Percentiles rank a stretch among this genome's conserved stretches.
Conservation (phyloP, 2,329 filamentous ascomycete genomes). For the Tolypocladium amazonense region DNA sequence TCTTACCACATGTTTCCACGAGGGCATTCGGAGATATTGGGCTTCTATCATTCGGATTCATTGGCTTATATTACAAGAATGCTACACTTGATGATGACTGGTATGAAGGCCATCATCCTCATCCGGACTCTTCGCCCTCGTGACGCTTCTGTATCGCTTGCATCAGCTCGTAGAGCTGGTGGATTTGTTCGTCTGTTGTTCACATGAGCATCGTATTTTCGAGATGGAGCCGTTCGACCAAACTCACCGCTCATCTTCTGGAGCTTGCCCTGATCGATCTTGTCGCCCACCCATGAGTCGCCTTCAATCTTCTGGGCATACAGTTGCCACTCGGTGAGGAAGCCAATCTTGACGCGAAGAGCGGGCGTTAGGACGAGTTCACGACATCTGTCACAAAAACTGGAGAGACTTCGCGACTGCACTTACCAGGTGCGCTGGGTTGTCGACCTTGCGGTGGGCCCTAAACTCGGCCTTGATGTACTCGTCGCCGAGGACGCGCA, state of each 20-base stretch:
- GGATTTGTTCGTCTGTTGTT: conserved; percentile 72
- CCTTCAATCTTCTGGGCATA: conserved; percentile 92
- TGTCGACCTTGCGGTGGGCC: conserved; percentile 73
- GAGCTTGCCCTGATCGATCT: conserved; percentile 71
- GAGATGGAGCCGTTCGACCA: too few species aligned
- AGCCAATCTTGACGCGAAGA: conserved; percentile 59
- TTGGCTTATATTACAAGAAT: neutral
- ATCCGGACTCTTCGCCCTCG: conserved; percentile 14
- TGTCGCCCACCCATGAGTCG: conserved; percentile 73
- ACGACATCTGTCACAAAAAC: neutral
- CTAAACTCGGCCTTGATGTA: conserved; percentile 92
- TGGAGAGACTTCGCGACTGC: neutral
- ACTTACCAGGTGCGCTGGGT: conserved; percentile 79
- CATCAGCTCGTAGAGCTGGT: conserved; percentile 92
- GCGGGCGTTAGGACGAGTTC: neutral
- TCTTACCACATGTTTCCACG: neutral
- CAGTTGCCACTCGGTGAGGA: conserved; percentile 91
- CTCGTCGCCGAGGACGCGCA: conserved; percentile 77
- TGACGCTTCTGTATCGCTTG: conserved; percentile 51
- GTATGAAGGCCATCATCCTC: conserved; percentile 6
- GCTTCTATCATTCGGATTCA: neutral
- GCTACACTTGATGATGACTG: neutral
- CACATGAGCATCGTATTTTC: neutral
- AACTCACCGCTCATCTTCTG: conserved; percentile 85
- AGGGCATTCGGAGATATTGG: neutral